Conservation (phyloP, 108 stramenopile species). For the Nannochloropsis gaditana region DNA sequence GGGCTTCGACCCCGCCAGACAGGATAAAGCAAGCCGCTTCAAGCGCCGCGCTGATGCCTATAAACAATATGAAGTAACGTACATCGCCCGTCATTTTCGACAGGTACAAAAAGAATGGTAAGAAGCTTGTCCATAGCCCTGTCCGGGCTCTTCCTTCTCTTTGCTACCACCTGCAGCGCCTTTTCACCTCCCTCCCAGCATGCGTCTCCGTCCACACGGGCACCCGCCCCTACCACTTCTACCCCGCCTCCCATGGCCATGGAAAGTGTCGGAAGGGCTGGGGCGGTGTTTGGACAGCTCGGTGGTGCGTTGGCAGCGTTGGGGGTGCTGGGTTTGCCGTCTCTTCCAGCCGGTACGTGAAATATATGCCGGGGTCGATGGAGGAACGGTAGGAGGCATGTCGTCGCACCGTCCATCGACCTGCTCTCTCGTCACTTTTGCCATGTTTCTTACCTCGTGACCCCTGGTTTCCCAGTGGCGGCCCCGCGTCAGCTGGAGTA, state of each 20-base stretch:
- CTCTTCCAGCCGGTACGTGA: background rate
- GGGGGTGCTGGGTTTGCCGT: background rate
- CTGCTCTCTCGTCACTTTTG: background rate
- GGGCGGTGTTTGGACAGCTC: background rate
- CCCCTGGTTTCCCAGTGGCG: background rate
- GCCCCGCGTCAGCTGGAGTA: conserved; percentile 29
- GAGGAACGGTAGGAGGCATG: too few relatives aligned
- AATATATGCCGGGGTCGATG: too few relatives aligned
- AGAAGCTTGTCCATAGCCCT: background rate
- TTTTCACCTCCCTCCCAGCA: background rate
- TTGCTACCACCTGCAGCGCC: background rate
- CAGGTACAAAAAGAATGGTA: too few relatives aligned
- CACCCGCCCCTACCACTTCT: background rate
- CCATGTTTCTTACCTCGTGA: background rate
- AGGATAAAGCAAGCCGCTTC: too few relatives aligned
- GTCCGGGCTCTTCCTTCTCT: background rate
- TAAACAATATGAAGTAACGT: too few relatives aligned
- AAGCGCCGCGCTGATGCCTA: too few relatives aligned
- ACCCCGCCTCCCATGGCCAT: background rate
- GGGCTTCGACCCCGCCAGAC: too few relatives aligned
- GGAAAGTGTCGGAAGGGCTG: background rate
- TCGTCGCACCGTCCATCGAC: background rate
- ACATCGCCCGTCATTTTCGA: too few relatives aligned
- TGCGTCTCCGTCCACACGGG: background rate
- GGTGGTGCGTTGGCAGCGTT: background rate